Percentiles rank a stretch among this genome's conserved stretches.
These are phyloP conservation scores for Cylindricascospora bacillispora DNA, from an alignment of 1,139 yeast species.

Conservation along the genomic window DNA sequence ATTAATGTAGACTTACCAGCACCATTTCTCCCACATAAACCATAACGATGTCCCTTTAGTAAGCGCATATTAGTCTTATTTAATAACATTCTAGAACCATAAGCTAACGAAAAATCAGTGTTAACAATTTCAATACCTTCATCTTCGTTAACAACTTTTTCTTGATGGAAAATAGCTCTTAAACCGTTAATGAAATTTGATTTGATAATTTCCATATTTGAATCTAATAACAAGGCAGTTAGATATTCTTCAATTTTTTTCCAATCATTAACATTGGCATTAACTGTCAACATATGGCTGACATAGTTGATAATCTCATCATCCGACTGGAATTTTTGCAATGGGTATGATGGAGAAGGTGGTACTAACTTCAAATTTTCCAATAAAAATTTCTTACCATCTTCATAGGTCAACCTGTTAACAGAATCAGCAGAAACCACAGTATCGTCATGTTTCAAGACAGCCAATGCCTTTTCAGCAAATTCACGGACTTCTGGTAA, in stretches of 20 bases:
- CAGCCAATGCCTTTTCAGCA: conserved; percentile 74
- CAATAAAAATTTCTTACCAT: conserved; percentile 37
- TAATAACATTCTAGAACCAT: conserved; percentile 93
- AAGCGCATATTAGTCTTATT: conserved; percentile 83
- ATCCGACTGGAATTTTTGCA: conserved; percentile 24
- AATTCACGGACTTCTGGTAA: conserved; percentile 93
- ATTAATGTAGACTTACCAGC: conserved; percentile 96
- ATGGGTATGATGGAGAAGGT: conserved; percentile 10
- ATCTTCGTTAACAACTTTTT: conserved; percentile 40
- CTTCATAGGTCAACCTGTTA: conserved; percentile 42
- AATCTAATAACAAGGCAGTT: conserved; percentile 34
- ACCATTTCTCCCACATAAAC: conserved; percentile 97
- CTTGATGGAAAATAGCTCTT: conserved; percentile 55
- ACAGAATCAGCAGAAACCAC: conserved; percentile 32
- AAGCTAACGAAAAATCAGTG: conserved; percentile 89
- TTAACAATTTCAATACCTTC: conserved; percentile 86
- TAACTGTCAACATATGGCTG: conserved; percentile 44
- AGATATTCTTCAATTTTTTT: conserved; percentile 50
- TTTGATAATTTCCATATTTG: conserved; percentile 33
- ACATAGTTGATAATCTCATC: conserved; percentile 38
- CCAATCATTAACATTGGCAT: conserved; percentile 90
- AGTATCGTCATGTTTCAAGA: conserved; percentile 64
- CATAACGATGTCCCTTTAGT: conserved; percentile 91
- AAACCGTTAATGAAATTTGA: conserved; percentile 37
- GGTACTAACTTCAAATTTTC: conserved; percentile 25